Conservation (phyloP, 441 rosid genomes). For the Aquilaria agallochum region DNA sequence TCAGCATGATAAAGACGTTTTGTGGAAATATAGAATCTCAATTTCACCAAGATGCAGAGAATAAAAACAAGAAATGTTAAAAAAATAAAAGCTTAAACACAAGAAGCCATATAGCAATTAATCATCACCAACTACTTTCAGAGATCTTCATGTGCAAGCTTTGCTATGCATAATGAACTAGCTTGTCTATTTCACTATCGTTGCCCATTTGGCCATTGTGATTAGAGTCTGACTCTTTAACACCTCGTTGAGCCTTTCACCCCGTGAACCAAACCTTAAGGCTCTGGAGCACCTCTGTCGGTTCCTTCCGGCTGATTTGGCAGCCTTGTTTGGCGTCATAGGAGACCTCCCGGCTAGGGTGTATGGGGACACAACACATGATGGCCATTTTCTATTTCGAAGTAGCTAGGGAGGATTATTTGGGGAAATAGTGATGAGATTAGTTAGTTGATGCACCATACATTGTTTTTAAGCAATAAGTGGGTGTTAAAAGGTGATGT, state of each 20-base stretch:
- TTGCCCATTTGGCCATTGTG: slow-evolving; percentile 21
- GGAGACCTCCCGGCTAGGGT: slow-evolving; percentile 22
- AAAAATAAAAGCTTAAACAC: too few species aligned
- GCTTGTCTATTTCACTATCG: slow-evolving; percentile 26
- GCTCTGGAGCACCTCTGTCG: slow-evolving; percentile 24
- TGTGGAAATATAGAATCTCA: too few species aligned
- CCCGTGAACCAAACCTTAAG: slow-evolving; percentile 25
- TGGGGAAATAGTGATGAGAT: background rate
- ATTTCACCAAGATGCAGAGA: too few species aligned
- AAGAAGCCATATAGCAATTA: too few species aligned
- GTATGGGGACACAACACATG: slow-evolving; percentile 13
- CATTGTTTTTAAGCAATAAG: background rate
- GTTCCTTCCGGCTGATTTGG: slow-evolving; percentile 24
- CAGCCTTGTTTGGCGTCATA: slow-evolving; percentile 26
- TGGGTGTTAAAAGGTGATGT: background rate
- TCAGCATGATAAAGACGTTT: too few species aligned
- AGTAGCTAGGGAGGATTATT: background rate
- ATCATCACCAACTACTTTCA: slow-evolving; percentile 17
- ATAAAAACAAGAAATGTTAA: too few species aligned
- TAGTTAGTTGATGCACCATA: background rate
- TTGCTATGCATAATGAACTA: slow-evolving; percentile 21
- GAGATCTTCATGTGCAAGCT: slow-evolving; percentile 32
- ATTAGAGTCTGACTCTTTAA: slow-evolving; percentile 24
- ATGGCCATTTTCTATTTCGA: slow-evolving; percentile 15
- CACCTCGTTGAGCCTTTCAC: slow-evolving; percentile 34